These are phyloP conservation scores for Afroboletus lepidellus DNA, from an alignment of 1,284 basidiomycete species.

Conservation along the genomic window DNA sequence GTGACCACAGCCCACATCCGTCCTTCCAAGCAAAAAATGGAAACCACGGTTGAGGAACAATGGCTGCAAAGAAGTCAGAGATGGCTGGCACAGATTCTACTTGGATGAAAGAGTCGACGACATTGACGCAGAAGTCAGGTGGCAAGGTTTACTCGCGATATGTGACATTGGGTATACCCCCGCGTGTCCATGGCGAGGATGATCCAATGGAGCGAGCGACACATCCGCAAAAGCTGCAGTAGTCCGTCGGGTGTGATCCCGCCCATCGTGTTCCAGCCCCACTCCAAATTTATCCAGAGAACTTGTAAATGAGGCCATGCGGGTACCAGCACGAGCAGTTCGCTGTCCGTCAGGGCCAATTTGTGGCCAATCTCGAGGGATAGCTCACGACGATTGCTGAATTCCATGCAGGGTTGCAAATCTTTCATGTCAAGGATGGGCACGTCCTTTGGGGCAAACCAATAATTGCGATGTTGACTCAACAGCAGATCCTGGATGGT, in stretches of 20 bases:
- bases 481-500: background rate
- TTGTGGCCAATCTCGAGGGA: too few relatives aligned
- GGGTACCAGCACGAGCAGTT: background rate
- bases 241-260: background rate
- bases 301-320: background rate
- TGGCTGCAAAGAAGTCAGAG: background rate
- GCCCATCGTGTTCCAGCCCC: background rate
- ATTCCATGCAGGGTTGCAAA: background rate
- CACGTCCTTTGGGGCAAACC: background rate
- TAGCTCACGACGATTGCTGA: background rate
- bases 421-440: background rate
- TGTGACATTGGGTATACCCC: constrained; percentile 14
- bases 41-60: background rate
- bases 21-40: too few relatives aligned
- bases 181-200: background rate
- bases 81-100: background rate
- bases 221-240: background rate
- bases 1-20: too few relatives aligned
- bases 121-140: background rate
- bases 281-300: background rate
- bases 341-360: background rate
- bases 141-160: background rate
- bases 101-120: constrained; percentile 11
- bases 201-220: constrained; percentile 36
- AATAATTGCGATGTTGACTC: too few relatives aligned